phyloP scores from a whole-genome alignment of 306 rosid genomes.

The Quercus glauca region DNA sequence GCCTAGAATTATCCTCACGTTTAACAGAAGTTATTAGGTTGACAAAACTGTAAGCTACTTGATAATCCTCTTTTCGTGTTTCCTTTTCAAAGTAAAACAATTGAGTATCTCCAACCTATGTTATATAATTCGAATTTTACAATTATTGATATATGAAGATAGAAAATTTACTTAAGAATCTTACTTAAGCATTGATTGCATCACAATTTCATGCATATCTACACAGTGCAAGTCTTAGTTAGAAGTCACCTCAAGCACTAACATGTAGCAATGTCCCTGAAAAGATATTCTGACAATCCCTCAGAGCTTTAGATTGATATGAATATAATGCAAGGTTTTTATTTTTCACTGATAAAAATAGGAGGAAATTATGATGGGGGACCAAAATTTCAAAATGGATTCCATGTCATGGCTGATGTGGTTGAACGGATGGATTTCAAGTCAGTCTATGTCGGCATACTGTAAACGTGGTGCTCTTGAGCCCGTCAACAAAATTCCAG shows the following conservation, averaged over 20 bases:
- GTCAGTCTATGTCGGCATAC: slow-evolving; percentile 33
- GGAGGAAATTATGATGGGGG: slow-evolving; percentile 3
- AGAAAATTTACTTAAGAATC: neutral
- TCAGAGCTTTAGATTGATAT: neutral
- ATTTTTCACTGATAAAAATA: too few relatives aligned
- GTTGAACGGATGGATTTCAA: slow-evolving; percentile 17
- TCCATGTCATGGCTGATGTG: slow-evolving; percentile 51
- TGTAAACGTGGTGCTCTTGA: neutral
- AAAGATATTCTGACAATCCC: neutral
- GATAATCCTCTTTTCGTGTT: too few relatives aligned
- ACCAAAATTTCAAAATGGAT: slow-evolving; percentile 33
- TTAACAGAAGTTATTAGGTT: too few relatives aligned
- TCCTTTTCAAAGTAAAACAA: neutral
- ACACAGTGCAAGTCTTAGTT: neutral
- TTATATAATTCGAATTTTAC: neutral
- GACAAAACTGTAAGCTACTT: too few relatives aligned
- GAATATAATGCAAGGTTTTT: neutral
- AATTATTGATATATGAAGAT: neutral
- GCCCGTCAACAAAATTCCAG: neutral
- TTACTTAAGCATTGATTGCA: neutral
- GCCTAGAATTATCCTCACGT: neutral
- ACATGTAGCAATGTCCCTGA: neutral
- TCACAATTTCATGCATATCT: neutral
- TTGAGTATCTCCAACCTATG: neutral
- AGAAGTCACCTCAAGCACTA: neutral